Evolutionary conservation across 2,329 filamentous ascomycete species (phyloP).

Genomic region (Diaporthe sp.): DNA sequence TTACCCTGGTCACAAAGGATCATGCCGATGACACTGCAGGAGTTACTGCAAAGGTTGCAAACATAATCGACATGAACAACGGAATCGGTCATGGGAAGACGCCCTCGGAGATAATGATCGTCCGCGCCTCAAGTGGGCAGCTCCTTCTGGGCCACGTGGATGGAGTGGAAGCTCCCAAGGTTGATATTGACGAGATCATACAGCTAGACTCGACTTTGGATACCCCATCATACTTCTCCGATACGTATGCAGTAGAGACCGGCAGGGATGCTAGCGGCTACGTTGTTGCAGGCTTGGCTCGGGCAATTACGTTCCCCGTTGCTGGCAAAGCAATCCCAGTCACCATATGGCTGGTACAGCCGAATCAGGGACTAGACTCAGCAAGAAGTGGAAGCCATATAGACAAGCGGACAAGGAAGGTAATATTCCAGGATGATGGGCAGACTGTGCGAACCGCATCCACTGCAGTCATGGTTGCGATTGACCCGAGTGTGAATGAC

Average conservation of each 20-base stretch:
- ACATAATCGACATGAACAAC: slow-evolving; percentile 58
- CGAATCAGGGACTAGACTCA: neutral
- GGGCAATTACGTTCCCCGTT: neutral
- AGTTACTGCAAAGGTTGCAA: slow-evolving; percentile 61
- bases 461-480: neutral
- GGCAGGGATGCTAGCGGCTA: neutral
- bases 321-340: neutral
- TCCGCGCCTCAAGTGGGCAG: slow-evolving; percentile 59
- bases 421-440: slow-evolving; percentile 4
- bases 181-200: neutral
- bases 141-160: slow-evolving; percentile 58
- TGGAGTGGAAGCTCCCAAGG: neutral
- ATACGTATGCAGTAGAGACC: neutral
- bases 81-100: slow-evolving; percentile 66
- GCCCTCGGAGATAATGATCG: slow-evolving; percentile 57
- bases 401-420: neutral
- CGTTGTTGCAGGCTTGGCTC: neutral
- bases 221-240: slow-evolving; percentile 1
- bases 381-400: too few relatives aligned
- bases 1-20: neutral
- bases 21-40: slow-evolving; percentile 42
- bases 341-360: neutral
- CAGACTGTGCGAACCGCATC: neutral
- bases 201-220: neutral
- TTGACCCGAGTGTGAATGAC: neutral